Conservation (phyloP, 768 basidiomycete species). For the Lactifluus volemus region DNA sequence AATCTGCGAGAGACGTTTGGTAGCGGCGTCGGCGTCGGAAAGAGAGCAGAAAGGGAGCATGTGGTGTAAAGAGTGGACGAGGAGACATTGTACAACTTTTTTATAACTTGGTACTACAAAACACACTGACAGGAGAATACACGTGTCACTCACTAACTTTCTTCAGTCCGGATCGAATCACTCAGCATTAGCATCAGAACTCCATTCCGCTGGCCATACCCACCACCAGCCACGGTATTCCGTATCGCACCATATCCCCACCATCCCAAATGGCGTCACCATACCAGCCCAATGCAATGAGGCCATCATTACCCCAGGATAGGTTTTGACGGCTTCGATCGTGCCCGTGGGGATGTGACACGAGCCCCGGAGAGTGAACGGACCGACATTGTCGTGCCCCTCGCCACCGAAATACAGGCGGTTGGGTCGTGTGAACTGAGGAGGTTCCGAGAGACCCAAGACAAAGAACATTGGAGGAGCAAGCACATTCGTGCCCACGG, state of each 20-base stretch:
- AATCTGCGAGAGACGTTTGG: slow-evolving; percentile 74
- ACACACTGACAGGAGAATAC: no score
- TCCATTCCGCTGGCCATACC: slow-evolving; percentile 13
- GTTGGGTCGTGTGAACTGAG: neutral
- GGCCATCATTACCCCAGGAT: no score
- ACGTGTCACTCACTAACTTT: no score
- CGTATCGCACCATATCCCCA: neutral
- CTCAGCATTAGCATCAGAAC: neutral
- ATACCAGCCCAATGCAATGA: neutral
- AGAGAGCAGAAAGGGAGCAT: slow-evolving; percentile 22
- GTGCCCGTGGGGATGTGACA: neutral
- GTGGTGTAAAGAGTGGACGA: neutral
- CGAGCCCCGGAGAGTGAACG: neutral
- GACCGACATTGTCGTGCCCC: neutral
- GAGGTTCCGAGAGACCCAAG: neutral
- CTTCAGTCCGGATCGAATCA: no score
- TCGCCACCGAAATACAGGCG: neutral
- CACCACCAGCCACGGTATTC: neutral
- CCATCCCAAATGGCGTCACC: slow-evolving; percentile 11
- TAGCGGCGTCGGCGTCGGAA: slow-evolving; percentile 62
- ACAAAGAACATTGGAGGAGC: slow-evolving; percentile 5
- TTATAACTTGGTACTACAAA: no score
- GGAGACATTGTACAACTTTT: no score
- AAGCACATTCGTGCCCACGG: fast-evolving
- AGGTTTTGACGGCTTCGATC: neutral